A percentile compares a stretch with the other conserved stretches of the same genome.
These are phyloP conservation scores for Linaria vulgaris DNA, from an alignment of 257 asterid genomes.

Conservation along the genomic window DNA sequence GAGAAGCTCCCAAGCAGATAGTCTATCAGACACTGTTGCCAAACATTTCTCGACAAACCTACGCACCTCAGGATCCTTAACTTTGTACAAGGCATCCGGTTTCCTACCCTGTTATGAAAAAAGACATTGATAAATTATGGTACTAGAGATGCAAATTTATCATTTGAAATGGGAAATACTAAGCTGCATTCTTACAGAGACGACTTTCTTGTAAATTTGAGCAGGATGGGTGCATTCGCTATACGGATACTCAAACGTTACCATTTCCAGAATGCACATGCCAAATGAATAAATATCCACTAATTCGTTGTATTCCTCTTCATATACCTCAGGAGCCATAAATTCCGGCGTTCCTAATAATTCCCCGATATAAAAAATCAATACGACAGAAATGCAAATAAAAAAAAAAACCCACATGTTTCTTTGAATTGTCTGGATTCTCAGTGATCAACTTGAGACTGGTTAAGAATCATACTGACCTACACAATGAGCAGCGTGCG, in stretches of 20 bases:
- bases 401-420: background rate
- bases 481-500: slow-evolving; percentile 64
- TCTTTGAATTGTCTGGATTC: background rate
- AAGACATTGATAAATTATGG: background rate
- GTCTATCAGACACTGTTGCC: slow-evolving; percentile 52
- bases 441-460: background rate
- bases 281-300: slow-evolving; percentile 76
- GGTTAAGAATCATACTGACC: slow-evolving; percentile 34
- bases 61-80: slow-evolving; percentile 58
- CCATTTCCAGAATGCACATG: slow-evolving; percentile 77
- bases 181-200: slow-evolving; percentile 46
- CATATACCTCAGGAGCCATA: slow-evolving; percentile 80
- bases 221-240: slow-evolving; percentile 73
- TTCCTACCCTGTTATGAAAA: slow-evolving; percentile 48
- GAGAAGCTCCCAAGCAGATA: slow-evolving; percentile 73
- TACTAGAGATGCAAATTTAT: no score
- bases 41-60: slow-evolving; percentile 69
- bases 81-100: slow-evolving; percentile 66
- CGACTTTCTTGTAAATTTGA: slow-evolving; percentile 73
- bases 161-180: background rate
- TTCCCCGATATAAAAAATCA: background rate
- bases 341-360: slow-evolving; percentile 72
- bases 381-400: background rate
- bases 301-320: slow-evolving; percentile 69
- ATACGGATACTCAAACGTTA: slow-evolving; percentile 73